phyloP scores from a whole-genome alignment of 176 grass and related monocot species.

The Ampelocalamus luodianensis region DNA sequence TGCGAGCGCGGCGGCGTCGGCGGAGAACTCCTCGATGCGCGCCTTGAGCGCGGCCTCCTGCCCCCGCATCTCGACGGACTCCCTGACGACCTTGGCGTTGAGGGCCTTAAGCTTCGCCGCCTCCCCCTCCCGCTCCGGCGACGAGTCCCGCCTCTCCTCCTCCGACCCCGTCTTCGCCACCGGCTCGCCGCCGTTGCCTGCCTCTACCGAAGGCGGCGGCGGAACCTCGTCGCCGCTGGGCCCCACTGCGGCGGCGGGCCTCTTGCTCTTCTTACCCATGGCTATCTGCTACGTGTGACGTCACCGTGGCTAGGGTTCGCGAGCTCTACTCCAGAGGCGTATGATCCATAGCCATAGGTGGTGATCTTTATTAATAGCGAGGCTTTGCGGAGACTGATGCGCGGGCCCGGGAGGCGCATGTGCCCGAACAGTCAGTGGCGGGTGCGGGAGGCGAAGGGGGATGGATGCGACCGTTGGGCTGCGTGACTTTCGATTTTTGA shows the following conservation, averaged over 20 bases:
- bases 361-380: not conserved
- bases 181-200: not conserved
- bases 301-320: not conserved
- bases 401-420: not conserved
- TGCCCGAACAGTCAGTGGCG: slow-evolving; percentile 11
- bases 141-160: not conserved
- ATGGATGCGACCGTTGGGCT: slow-evolving; percentile 35
- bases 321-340: not conserved
- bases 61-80: slow-evolving; percentile 15
- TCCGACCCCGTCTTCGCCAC: not conserved
- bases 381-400: not conserved
- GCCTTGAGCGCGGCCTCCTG: slow-evolving; percentile 20
- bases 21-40: not conserved
- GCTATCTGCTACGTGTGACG: not conserved
- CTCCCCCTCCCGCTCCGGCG: not conserved
- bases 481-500: not conserved
- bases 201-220: not conserved
- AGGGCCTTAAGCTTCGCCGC: not conserved
- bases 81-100: slow-evolving; percentile 3
- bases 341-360: not conserved
- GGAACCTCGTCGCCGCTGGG: too few species aligned
- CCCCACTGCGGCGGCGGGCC: not conserved
- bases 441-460: not conserved
- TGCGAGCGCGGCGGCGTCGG: slow-evolving; percentile 20
- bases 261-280: slow-evolving; percentile 15